phyloP scores from a whole-genome alignment of 2,329 filamentous ascomycete genomes.

The Huntiella abstrusa region DNA sequence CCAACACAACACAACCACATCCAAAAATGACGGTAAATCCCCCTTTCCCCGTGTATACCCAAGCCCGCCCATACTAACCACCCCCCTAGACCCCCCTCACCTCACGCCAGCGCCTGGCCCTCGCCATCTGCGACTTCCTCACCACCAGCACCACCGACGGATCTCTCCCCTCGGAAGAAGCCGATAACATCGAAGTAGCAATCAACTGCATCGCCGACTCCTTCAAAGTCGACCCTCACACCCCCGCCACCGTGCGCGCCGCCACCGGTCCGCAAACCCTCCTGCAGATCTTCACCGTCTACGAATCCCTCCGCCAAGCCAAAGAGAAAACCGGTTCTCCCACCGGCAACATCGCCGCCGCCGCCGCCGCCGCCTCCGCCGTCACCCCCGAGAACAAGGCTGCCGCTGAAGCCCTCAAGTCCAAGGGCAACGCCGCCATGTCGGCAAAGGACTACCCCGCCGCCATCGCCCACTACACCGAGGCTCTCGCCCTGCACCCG shows the following conservation, averaged over 20 bases:
- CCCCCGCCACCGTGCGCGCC: constrained; percentile 51
- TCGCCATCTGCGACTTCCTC: constrained; percentile 94
- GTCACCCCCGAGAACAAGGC: constrained; percentile 44
- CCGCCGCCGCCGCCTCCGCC: constrained; percentile 22
- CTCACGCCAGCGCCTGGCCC: constrained; percentile 69
- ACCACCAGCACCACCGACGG: constrained; percentile 69
- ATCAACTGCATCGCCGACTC: constrained; percentile 85
- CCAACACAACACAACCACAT: no score
- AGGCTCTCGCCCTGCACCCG: constrained; percentile 65
- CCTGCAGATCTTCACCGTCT: constrained; percentile 80
- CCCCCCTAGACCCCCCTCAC: constrained; percentile 21
- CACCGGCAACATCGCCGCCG: constrained; percentile 18
- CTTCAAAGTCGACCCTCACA: constrained; percentile 81
- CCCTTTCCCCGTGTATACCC: background rate
- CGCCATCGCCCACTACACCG: constrained; percentile 74
- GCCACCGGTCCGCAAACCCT: constrained; percentile 77
- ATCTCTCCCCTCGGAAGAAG: constrained; percentile 70
- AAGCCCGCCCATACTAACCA: background rate
- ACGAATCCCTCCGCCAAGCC: constrained; percentile 72
- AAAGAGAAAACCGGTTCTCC: constrained; percentile 18
- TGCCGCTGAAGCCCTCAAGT: constrained; percentile 77
- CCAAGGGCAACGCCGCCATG: constrained; percentile 86
- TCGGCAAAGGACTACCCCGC: constrained; percentile 70
- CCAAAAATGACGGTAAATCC: background rate
- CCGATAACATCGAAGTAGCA: constrained; percentile 85